Evolutionary conservation across 345 rosid species (phyloP).

Genomic region (Alliaria petiolata): DNA sequence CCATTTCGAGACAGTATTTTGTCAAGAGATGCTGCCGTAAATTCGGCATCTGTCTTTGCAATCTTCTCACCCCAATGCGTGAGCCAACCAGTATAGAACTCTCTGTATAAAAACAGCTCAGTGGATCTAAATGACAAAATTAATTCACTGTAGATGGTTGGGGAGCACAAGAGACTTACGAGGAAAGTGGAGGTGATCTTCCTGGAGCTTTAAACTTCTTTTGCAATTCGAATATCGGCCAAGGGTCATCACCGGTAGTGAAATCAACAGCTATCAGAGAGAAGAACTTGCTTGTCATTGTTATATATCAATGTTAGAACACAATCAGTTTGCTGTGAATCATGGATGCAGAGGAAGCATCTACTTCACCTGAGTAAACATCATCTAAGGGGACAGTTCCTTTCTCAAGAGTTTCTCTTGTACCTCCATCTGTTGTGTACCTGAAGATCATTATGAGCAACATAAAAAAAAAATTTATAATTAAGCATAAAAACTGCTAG

Average conservation of each 20-base stretch:
- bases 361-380: constrained; percentile 66
- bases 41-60: constrained; percentile 58
- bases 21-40: constrained; percentile 65
- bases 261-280: constrained; percentile 81
- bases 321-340: neutral
- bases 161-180: constrained; percentile 46
- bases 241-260: constrained; percentile 68
- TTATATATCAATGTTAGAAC: neutral
- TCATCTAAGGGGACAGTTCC: constrained; percentile 63
- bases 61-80: constrained; percentile 94
- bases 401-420: constrained; percentile 62
- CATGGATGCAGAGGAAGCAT: constrained; percentile 1
- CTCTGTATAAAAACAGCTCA: constrained; percentile 45
- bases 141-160: neutral
- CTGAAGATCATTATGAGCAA: constrained; percentile 35
- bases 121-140: constrained; percentile 5
- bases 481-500: too few species aligned
- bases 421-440: constrained; percentile 95
- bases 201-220: constrained; percentile 87
- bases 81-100: constrained; percentile 98
- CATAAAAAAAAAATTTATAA: neutral
- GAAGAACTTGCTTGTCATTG: constrained; percentile 2
- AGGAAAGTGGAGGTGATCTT: constrained; percentile 87
- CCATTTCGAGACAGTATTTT: constrained; percentile 73
- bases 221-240: constrained; percentile 84